Percentiles rank a stretch among this genome's conserved stretches.
Conservation (phyloP, 352 stramenopile genomes). For the Hyaloperonospora arabidopsidis region DNA sequence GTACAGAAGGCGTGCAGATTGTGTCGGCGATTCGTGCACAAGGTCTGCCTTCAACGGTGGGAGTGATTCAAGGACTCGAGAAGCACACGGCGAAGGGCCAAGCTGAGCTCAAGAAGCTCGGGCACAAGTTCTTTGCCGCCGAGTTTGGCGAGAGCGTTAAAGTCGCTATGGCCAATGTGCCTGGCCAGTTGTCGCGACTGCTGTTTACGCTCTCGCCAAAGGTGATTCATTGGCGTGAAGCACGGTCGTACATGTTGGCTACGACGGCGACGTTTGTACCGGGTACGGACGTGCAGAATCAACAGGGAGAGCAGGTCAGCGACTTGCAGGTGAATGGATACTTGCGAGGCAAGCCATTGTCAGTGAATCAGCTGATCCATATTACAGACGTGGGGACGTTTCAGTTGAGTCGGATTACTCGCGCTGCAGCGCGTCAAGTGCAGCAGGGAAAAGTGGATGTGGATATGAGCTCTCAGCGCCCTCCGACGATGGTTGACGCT, state of each 20-base stretch:
- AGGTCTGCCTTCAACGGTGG: slow-evolving; percentile 83
- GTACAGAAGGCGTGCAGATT: slow-evolving; percentile 80
- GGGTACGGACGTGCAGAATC: slow-evolving; percentile 30
- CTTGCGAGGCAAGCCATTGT: slow-evolving; percentile 90
- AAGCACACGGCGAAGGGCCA: slow-evolving; percentile 58
- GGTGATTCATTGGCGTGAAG: slow-evolving; percentile 85
- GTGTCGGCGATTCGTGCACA: slow-evolving; percentile 90
- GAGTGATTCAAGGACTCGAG: slow-evolving; percentile 81
- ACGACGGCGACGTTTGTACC: slow-evolving; percentile 59
- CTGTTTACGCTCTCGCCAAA: slow-evolving; percentile 75
- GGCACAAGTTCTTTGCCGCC: slow-evolving; percentile 82
- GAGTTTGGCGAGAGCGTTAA: slow-evolving; percentile 86
- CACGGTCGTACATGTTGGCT: slow-evolving; percentile 83
- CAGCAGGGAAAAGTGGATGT: slow-evolving; percentile 33
- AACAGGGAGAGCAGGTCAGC: slow-evolving; percentile 37
- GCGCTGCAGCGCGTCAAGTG: slow-evolving; percentile 38
- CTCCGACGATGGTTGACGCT: slow-evolving; percentile 12
- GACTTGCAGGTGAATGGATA: slow-evolving; percentile 91
- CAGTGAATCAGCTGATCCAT: slow-evolving; percentile 94
- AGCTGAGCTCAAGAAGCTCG: slow-evolving; percentile 76
- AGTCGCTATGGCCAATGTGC: slow-evolving; percentile 66
- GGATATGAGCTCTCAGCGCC: slow-evolving; percentile 8
- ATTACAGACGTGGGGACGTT: slow-evolving; percentile 94
- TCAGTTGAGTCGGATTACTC: slow-evolving; percentile 72
- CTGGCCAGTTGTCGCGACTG: slow-evolving; percentile 69